Evolutionary conservation across 257 asterid genomes (phyloP), one percentile per base, ranked within the genome.

Genomic region (Coffea eugenioides): DNA sequence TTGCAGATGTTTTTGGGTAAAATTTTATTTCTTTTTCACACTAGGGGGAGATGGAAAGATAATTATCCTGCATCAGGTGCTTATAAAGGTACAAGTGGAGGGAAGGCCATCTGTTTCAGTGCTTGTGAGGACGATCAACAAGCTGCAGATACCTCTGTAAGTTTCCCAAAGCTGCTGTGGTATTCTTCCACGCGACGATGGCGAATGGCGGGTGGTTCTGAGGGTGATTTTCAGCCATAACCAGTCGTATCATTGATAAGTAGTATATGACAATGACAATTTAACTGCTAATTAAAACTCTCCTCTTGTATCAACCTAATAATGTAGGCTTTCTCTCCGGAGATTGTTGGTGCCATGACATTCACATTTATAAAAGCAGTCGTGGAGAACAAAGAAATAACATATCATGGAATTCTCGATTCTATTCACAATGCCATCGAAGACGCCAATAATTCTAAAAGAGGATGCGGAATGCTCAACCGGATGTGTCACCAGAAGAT

Each of bases 111-210:
- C 80, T 80, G 93, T 84, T 78, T 93, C 77, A 90, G 98, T 74
- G 97, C 98, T 20, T 93, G 98, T 77, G 92, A 88, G 81, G 98
- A 93, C 83, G 67, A 90, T 84, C 97, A 92, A 86, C 84, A 80
- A 46, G 97, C 97, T 65, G 90, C 97, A 77, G 96, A 92, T 77
- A 89, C 97, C 73, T 81, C 96, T 51, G 97, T 92, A 75, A 86
- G 80, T 80, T 67, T 59, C 80, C 56, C 51, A 18, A 25, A n/a
- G 23, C 7, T 64, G 4, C 14, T 77, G 2, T 13, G 9, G 62
- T 16, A 23, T 4, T 61, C 67, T 31, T 61, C 13, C 31, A 54
- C 2, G 31, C 45, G 31, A 61, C 12, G 8, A 23, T 8, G 27
- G n/a, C 7, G 0, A 16, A 11, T 76, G 23, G 71, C 4, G 34